Percentiles rank a stretch among this genome's conserved stretches.
Evolutionary conservation across 1,284 basidiomycete genomes (phyloP).

Genomic region (Ustilago esculenta): DNA sequence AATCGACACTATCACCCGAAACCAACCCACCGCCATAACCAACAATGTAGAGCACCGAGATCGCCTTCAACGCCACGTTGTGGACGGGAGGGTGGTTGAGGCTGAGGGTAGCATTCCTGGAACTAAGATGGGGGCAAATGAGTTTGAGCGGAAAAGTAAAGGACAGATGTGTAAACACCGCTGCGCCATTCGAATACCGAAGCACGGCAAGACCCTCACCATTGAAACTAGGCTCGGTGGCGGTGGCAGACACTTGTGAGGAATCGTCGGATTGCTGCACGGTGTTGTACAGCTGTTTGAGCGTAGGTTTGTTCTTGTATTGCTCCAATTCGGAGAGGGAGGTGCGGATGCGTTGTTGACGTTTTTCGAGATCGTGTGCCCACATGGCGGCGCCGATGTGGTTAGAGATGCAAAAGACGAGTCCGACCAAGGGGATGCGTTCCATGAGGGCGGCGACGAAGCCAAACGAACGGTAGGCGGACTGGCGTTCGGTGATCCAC

Average conservation of each 20-base stretch:
- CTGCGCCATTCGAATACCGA: background rate
- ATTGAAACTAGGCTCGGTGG: no score
- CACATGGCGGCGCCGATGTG: slow-evolving; percentile 66
- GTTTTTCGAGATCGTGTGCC: slow-evolving; percentile 66
- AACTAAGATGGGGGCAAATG: slow-evolving; percentile 74
- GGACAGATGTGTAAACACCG: slow-evolving; percentile 76
- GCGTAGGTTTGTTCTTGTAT: slow-evolving; percentile 29
- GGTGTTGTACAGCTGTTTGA: slow-evolving; percentile 42
- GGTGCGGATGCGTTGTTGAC: slow-evolving; percentile 53
- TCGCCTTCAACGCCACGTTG: slow-evolving; percentile 57
- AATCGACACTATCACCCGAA: slow-evolving; percentile 79
- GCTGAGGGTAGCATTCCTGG: slow-evolving; percentile 62
- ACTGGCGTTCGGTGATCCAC: slow-evolving; percentile 62
- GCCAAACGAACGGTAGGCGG: slow-evolving; percentile 59
- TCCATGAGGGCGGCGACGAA: slow-evolving; percentile 60
- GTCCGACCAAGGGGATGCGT: slow-evolving; percentile 58
- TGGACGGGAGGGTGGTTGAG: background rate
- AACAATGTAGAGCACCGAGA: slow-evolving; percentile 81
- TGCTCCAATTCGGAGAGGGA: slow-evolving; percentile 10
- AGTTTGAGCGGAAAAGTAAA: slow-evolving; percentile 91
- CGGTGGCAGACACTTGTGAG: no score
- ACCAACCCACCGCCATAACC: slow-evolving; percentile 94
- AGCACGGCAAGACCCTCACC: slow-evolving; percentile 48
- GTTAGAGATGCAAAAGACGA: slow-evolving; percentile 62
- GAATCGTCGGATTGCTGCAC: no score